Percentiles rank a stretch among this genome's conserved stretches.
These are phyloP conservation scores for Sclerotinia borealis DNA, from an alignment of 2,329 filamentous ascomycete genomes.

Conservation along the genomic window DNA sequence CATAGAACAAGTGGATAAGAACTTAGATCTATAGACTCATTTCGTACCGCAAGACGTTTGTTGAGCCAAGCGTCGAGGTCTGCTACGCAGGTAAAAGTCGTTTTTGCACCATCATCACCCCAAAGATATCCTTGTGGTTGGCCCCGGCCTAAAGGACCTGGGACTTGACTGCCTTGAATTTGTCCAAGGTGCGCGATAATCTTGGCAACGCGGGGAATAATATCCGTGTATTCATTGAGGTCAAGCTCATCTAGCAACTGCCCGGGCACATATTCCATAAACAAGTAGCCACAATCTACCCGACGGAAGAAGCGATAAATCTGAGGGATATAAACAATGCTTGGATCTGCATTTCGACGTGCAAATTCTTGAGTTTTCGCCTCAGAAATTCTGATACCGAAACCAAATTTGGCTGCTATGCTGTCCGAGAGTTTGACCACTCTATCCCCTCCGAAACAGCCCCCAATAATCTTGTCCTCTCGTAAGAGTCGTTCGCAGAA, in stretches of 20 bases:
- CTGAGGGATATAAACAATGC: slow-evolving; percentile 22
- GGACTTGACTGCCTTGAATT: not conserved
- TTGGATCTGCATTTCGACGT: slow-evolving; percentile 17
- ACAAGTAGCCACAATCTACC: slow-evolving; percentile 21
- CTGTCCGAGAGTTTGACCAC: slow-evolving; percentile 6
- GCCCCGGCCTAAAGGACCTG: not conserved
- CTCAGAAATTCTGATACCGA: slow-evolving; percentile 19
- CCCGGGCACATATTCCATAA: slow-evolving; percentile 27
- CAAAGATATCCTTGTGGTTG: not conserved
- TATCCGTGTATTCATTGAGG: not conserved
- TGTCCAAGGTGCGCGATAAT: not conserved
- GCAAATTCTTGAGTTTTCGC: slow-evolving; percentile 23
- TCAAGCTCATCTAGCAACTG: slow-evolving; percentile 17
- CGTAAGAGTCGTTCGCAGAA: not conserved
- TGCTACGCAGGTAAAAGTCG: not conserved
- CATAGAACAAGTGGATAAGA: slow-evolving; percentile 27
- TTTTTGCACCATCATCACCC: not conserved
- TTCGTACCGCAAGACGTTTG: not conserved
- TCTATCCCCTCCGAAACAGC: not conserved
- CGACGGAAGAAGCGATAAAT: slow-evolving; percentile 23
- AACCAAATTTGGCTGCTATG: slow-evolving; percentile 22
- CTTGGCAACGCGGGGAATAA: not conserved
- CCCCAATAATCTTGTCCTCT: not conserved
- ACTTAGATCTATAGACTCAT: slow-evolving; percentile 17
- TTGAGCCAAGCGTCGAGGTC: not conserved